phyloP scores from a whole-genome alignment of 2,329 filamentous ascomycete species.

The Sordariomycetes sp. region DNA sequence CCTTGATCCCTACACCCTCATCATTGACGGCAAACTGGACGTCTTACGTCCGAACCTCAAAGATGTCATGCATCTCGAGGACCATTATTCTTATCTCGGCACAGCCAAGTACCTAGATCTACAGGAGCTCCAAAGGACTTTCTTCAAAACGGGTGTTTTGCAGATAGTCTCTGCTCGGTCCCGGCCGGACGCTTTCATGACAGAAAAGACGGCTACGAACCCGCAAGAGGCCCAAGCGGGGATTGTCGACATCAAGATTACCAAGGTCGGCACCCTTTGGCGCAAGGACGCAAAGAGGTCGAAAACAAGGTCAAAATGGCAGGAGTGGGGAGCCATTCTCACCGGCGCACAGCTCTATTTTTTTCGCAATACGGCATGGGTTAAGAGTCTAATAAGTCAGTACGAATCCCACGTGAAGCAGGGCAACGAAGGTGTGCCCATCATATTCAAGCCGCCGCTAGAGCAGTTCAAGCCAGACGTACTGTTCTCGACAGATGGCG shows the following conservation, averaged over 20 bases:
- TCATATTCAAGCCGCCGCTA: slow-evolving; percentile 82
- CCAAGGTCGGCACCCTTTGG: slow-evolving; percentile 91
- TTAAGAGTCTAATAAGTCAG: slow-evolving; percentile 81
- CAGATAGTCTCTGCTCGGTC: slow-evolving; percentile 94
- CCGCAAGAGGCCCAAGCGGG: slow-evolving; percentile 79
- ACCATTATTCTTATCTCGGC: slow-evolving; percentile 80
- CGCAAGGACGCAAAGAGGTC: slow-evolving; percentile 89
- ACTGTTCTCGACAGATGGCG: slow-evolving; percentile 84
- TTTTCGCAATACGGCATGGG: slow-evolving; percentile 86
- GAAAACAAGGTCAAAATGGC: slow-evolving; percentile 90
- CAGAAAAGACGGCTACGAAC: slow-evolving; percentile 71
- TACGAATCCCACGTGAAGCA: slow-evolving; percentile 71
- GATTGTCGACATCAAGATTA: slow-evolving; percentile 93
- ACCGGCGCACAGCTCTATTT: slow-evolving; percentile 97
- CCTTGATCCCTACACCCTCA: slow-evolving; percentile 88
- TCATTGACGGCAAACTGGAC: slow-evolving; percentile 81
- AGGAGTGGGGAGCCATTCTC: slow-evolving; percentile 94
- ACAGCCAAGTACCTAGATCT: slow-evolving; percentile 66
- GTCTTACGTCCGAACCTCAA: slow-evolving; percentile 71
- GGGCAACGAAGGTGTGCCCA: slow-evolving; percentile 60
- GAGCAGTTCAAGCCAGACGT: slow-evolving; percentile 89
- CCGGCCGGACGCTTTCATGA: slow-evolving; percentile 88
- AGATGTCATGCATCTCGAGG: slow-evolving; percentile 85
- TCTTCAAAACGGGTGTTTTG: slow-evolving; percentile 80
- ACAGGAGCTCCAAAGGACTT: slow-evolving; percentile 71